Percentiles rank a stretch among this genome's conserved stretches.
phyloP scores from a whole-genome alignment of 768 basidiomycete species.

The Cubamyces sp. region DNA sequence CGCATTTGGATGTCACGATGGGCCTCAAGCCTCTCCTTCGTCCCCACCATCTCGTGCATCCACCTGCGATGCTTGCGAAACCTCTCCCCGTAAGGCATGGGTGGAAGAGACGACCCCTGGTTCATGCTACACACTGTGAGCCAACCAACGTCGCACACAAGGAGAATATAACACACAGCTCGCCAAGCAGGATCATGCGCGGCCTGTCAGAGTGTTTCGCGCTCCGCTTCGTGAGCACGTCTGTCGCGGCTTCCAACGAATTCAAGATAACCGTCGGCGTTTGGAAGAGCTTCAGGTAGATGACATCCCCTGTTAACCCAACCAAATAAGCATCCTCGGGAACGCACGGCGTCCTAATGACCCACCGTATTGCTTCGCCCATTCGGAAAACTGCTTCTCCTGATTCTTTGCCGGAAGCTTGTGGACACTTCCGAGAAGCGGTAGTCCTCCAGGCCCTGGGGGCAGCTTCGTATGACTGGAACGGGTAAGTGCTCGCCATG shows the following conservation, averaged over 20 bases:
- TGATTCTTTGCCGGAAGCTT: conserved; percentile 23
- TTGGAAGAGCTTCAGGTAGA: conserved; percentile 24
- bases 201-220: conserved; percentile 35
- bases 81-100: conserved; percentile 17
- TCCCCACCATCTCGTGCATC: conserved; percentile 20
- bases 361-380: conserved; percentile 25
- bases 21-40: conserved; percentile 1
- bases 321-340: background rate
- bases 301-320: conserved; percentile 24
- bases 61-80: conserved; percentile 25
- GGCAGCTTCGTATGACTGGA: conserved; percentile 5
- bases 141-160: background rate
- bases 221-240: conserved; percentile 34
- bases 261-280: conserved; percentile 33
- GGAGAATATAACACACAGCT: conserved; percentile 21
- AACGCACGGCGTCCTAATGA: background rate
- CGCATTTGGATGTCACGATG: conserved; percentile 17
- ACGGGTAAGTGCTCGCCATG: too few species aligned
- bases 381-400: conserved; percentile 17
- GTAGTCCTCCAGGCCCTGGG: conserved; percentile 25
- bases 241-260: conserved; percentile 27
- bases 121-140: conserved; percentile 14
- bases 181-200: conserved; percentile 22
- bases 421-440: conserved; percentile 25
- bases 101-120: conserved; percentile 5